phyloP scores from a whole-genome alignment of 2,329 filamentous ascomycete species.

The Apiospora kogelbergensis region DNA sequence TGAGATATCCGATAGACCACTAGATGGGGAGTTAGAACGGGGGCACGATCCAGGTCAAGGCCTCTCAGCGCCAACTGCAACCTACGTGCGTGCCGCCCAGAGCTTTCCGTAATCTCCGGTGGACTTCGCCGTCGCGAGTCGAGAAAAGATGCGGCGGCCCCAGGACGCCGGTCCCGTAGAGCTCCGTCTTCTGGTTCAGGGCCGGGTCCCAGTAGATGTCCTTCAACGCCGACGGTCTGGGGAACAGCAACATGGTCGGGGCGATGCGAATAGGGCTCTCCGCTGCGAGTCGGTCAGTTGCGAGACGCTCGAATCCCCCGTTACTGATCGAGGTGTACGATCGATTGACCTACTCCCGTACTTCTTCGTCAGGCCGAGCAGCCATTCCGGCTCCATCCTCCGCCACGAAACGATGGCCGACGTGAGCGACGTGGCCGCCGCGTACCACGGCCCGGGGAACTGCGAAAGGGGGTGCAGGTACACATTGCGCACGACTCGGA shows the following conservation, averaged over 20 bases:
- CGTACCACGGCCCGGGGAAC: conserved; percentile 23
- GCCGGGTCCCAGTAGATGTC: conserved; percentile 39
- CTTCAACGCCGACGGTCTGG: conserved; percentile 33
- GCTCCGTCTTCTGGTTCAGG: conserved; percentile 33
- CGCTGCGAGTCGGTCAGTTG: background rate
- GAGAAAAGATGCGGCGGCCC: conserved; percentile 35
- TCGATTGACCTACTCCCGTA: conserved; percentile 15
- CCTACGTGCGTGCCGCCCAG: conserved; percentile 22
- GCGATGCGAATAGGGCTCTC: conserved; percentile 37
- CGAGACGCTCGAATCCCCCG: background rate
- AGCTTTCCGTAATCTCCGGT: conserved; percentile 35
- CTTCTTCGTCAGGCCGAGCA: conserved; percentile 21
- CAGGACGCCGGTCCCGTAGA: conserved; percentile 35
- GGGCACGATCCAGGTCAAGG: too few species aligned
- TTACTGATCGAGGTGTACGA: too few species aligned
- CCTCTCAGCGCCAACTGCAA: background rate
- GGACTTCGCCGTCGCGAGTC: conserved; percentile 30
- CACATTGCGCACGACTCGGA: conserved; percentile 16
- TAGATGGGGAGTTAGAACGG: background rate
- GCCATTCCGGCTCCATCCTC: conserved; percentile 22
- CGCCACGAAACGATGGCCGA: conserved; percentile 19
- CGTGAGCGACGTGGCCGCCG: conserved; percentile 20
- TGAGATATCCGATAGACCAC: conserved; percentile 38
- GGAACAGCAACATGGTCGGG: conserved; percentile 37
- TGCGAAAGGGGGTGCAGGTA: conserved; percentile 22